Evolutionary conservation across 2,329 filamentous ascomycete genomes (phyloP).

Genomic region (Cercospora canescens): DNA sequence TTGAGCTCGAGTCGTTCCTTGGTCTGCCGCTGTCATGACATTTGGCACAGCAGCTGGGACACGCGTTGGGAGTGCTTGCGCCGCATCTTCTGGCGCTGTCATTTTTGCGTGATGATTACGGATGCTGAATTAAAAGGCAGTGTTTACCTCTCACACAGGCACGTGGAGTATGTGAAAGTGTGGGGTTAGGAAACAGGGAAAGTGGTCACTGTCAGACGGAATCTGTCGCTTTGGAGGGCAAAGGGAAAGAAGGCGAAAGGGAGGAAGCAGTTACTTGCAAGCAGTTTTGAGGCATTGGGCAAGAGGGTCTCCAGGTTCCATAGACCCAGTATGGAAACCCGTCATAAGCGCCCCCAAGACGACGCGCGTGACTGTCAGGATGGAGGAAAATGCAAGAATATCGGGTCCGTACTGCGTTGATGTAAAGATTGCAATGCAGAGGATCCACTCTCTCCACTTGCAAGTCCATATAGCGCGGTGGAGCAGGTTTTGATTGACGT

Average conservation of each 20-base stretch:
- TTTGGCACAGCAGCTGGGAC: neutral
- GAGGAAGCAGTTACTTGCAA: neutral
- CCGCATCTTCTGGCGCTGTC: constrained; percentile 4
- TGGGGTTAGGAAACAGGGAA: neutral
- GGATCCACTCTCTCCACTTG: constrained; percentile 21
- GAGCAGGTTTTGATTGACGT: neutral
- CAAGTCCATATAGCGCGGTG: constrained; percentile 3
- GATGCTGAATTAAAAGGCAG: neutral
- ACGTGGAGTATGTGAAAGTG: neutral
- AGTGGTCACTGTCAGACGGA: neutral
- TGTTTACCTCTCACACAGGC: neutral
- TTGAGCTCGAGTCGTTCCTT: constrained; percentile 12
- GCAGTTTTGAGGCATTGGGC: neutral
- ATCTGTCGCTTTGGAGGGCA: neutral
- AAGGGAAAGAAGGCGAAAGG: neutral
- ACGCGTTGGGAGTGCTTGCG: constrained; percentile 9
- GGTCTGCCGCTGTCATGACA: constrained; percentile 17
- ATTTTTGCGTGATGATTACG: neutral
- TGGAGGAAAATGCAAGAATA: constrained; percentile 19
- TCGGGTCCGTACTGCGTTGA: constrained; percentile 19
- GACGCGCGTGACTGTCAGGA: constrained; percentile 19
- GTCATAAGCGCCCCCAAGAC: constrained; percentile 16
- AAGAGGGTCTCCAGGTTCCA: constrained; percentile 1
- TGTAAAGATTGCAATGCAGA: constrained; percentile 20
- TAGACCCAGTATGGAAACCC: constrained; percentile 17